A percentile compares a stretch with the other conserved stretches of the same genome.
These are phyloP conservation scores for Acacia concinna DNA, from an alignment of 331 rosid genomes.

Conservation along the genomic window DNA sequence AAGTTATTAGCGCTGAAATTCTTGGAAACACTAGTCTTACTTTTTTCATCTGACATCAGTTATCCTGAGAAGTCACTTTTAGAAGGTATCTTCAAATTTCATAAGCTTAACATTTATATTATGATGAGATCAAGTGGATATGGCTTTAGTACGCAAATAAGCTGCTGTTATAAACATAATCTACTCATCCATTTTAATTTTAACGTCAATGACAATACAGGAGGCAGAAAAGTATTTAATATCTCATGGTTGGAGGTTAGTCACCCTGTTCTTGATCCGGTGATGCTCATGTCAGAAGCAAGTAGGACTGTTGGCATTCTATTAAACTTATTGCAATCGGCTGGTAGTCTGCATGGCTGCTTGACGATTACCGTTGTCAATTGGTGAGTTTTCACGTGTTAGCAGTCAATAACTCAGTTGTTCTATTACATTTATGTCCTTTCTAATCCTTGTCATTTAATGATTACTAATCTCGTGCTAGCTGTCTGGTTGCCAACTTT, in stretches of 20 bases:
- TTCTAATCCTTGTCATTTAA: slow-evolving; percentile 26
- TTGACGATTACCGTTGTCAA: slow-evolving; percentile 75
- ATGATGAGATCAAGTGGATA: slow-evolving; percentile 15
- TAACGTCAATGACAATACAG: slow-evolving; percentile 39
- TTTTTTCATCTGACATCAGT: slow-evolving; percentile 63
- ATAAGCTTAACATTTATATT: not conserved
- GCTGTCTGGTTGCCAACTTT: not conserved
- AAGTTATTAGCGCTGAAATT: slow-evolving; percentile 87
- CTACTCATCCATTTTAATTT: slow-evolving; percentile 29
- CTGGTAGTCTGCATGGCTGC: slow-evolving; percentile 68
- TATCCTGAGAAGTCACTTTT: slow-evolving; percentile 56
- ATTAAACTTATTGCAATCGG: slow-evolving; percentile 72
- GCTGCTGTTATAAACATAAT: slow-evolving; percentile 7
- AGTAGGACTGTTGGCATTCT: slow-evolving; percentile 69
- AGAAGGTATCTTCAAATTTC: slow-evolving; percentile 63
- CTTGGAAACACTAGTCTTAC: slow-evolving; percentile 75
- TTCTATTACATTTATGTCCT: slow-evolving; percentile 13
- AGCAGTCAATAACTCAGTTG: slow-evolving; percentile 24
- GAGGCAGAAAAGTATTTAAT: slow-evolving; percentile 59
- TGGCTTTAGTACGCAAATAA: slow-evolving; percentile 19
- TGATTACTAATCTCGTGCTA: slow-evolving; percentile 14
- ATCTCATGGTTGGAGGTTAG: slow-evolving; percentile 79
- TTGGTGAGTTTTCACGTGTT: slow-evolving; percentile 66
- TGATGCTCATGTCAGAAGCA: slow-evolving; percentile 76
- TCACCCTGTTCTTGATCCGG: slow-evolving; percentile 82